Conservation (phyloP, 441 rosid species). For the Adansonia rubrostipa region DNA sequence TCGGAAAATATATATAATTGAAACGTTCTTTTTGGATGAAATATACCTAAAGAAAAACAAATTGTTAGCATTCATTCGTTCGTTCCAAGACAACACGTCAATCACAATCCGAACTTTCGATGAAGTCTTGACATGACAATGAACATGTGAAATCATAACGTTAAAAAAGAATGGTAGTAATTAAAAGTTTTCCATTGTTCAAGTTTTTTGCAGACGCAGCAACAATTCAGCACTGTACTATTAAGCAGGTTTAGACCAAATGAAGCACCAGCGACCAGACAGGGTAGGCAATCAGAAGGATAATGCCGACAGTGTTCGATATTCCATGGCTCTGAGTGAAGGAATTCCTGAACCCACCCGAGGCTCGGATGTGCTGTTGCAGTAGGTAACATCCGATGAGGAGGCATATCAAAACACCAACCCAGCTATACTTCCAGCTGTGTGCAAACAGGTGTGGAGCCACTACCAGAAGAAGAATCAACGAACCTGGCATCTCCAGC, state of each 20-base stretch:
- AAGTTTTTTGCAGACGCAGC: too few species aligned
- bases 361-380: constrained; percentile 85
- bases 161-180: too few species aligned
- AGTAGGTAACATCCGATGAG: constrained; percentile 77
- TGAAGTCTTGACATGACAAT: too few species aligned
- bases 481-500: constrained; percentile 81
- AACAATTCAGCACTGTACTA: too few species aligned
- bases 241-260: constrained; percentile 17
- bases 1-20: too few species aligned
- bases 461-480: constrained; percentile 76
- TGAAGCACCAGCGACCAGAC: constrained; percentile 71
- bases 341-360: constrained; percentile 87
- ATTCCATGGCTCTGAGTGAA: constrained; percentile 76
- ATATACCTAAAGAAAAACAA: too few species aligned
- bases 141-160: too few species aligned
- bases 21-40: too few species aligned
- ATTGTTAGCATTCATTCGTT: too few species aligned
- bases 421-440: constrained; percentile 56
- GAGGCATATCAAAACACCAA: constrained; percentile 63
- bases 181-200: too few species aligned
- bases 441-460: constrained; percentile 65
- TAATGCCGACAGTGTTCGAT: constrained; percentile 80
- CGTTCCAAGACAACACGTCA: too few species aligned
- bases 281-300: constrained; percentile 76
- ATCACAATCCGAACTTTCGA: too few species aligned